Evolutionary conservation across 1,284 basidiomycete genomes (phyloP).

Genomic region (Leccinum pallidistipes): DNA sequence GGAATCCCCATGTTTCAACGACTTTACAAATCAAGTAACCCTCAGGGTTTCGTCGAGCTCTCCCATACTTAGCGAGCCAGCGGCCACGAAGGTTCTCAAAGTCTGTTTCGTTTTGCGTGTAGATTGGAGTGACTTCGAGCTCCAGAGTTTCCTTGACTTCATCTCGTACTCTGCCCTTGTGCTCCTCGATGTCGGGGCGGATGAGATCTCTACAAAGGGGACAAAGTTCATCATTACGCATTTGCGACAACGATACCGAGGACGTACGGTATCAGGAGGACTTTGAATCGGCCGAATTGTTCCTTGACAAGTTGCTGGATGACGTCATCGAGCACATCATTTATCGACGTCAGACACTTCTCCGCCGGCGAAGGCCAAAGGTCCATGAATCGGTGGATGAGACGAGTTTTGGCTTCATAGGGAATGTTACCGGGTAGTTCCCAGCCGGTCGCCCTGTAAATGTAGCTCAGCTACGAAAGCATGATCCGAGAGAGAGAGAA

Average conservation of each 20-base stretch:
- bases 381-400: slow-evolving; percentile 41
- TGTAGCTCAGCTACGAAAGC: background rate
- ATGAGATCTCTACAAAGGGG: slow-evolving; percentile 21
- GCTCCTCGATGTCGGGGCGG: slow-evolving; percentile 22
- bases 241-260: no score
- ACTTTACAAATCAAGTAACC: background rate
- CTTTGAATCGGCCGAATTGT: slow-evolving; percentile 38
- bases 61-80: slow-evolving; percentile 24
- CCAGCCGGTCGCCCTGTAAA: slow-evolving; percentile 46
- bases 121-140: slow-evolving; percentile 31
- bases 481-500: background rate
- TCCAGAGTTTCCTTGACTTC: slow-evolving; percentile 25
- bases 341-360: slow-evolving; percentile 41
- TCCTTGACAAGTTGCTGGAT: slow-evolving; percentile 21
- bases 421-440: slow-evolving; percentile 53
- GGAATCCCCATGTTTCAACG: no score
- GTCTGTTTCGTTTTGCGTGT: slow-evolving; percentile 37
- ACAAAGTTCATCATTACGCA: background rate
- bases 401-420: slow-evolving; percentile 46
- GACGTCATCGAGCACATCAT: slow-evolving; percentile 20
- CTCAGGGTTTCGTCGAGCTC: slow-evolving; percentile 5
- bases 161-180: slow-evolving; percentile 11
- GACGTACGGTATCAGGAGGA: slow-evolving; percentile 12
- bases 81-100: slow-evolving; percentile 18
- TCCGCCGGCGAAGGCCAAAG: slow-evolving; percentile 43